These are phyloP conservation scores for Sistotremastrum suecicum DNA, from an alignment of 768 basidiomycete species.

Conservation along the genomic window DNA sequence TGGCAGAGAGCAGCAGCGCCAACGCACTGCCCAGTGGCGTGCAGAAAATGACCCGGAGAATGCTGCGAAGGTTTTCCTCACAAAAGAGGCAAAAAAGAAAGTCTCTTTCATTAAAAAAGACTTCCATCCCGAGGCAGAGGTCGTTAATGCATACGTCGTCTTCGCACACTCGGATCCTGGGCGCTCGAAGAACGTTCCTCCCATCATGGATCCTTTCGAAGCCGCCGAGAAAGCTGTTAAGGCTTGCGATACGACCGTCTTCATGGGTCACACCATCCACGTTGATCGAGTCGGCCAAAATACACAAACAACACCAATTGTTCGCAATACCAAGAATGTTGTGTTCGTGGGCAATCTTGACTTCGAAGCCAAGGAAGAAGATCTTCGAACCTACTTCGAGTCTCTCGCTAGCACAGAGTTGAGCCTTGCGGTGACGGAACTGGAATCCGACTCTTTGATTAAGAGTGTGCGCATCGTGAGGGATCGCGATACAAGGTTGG, in stretches of 20 bases:
- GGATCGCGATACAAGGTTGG: slow-evolving; percentile 84
- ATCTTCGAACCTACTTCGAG: slow-evolving; percentile 79
- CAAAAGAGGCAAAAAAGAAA: slow-evolving; percentile 77
- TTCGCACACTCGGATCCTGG: slow-evolving; percentile 55
- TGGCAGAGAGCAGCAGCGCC: slow-evolving; percentile 34
- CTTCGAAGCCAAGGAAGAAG: slow-evolving; percentile 84
- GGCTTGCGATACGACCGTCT: slow-evolving; percentile 51
- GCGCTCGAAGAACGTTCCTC: slow-evolving; percentile 22
- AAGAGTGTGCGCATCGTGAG: slow-evolving; percentile 76
- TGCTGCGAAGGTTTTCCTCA: slow-evolving; percentile 56
- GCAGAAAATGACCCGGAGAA: slow-evolving; percentile 27
- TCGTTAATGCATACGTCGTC: slow-evolving; percentile 81
- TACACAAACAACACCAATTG: slow-evolving; percentile 14
- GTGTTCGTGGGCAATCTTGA: slow-evolving; percentile 91
- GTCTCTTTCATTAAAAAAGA: slow-evolving; percentile 91
- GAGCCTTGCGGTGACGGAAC: slow-evolving; percentile 21
- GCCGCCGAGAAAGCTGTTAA: slow-evolving; percentile 48
- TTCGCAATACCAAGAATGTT: slow-evolving; percentile 62
- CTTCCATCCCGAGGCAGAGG: slow-evolving; percentile 63
- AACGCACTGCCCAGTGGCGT: slow-evolving; percentile 47
- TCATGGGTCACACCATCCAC: slow-evolving; percentile 66
- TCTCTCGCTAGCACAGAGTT: slow-evolving; percentile 53
- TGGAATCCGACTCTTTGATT: slow-evolving; percentile 39
- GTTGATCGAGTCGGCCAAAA: slow-evolving; percentile 50
- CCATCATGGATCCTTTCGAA: slow-evolving; percentile 50